A percentile compares a stretch with the other conserved stretches of the same genome.
Evolutionary conservation across 306 rosid genomes (phyloP).

Genomic region (Myrica gale): DNA sequence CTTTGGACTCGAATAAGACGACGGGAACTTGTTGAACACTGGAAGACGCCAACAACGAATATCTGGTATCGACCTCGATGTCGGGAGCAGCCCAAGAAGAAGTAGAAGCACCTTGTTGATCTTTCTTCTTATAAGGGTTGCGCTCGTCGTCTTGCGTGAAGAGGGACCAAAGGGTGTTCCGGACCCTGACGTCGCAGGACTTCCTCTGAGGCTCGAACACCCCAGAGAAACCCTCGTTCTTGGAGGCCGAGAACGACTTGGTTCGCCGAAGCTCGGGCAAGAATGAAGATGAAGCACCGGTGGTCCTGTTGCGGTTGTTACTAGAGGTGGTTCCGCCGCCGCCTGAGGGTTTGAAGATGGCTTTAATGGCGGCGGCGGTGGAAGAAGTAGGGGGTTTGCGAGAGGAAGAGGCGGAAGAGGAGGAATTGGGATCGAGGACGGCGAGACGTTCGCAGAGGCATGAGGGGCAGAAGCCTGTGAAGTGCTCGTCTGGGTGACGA

Average conservation of each 20-base stretch:
- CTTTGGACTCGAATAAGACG: constrained; percentile 52
- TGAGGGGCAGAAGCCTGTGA: constrained; percentile 98
- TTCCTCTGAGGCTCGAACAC: constrained; percentile 87
- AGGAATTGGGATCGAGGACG: constrained; percentile 65
- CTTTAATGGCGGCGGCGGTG: constrained; percentile 84
- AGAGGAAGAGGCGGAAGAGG: constrained; percentile 45
- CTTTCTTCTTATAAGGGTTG: constrained; percentile 48
- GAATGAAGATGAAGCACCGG: constrained; percentile 40
- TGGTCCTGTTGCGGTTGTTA: constrained; percentile 28
- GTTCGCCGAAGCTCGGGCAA: constrained; percentile 93
- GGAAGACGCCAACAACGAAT: constrained; percentile 33
- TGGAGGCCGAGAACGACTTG: constrained; percentile 90
- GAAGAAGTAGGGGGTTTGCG: constrained; percentile 76
- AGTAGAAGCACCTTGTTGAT: background rate
- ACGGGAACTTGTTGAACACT: constrained; percentile 51
- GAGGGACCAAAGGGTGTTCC: constrained; percentile 70
- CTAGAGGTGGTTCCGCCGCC: constrained; percentile 29
- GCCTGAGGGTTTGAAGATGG: constrained; percentile 69
- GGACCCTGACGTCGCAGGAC: constrained; percentile 89
- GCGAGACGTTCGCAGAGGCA: constrained; percentile 99
- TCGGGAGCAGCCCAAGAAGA: constrained; percentile 16
- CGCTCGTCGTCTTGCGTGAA: constrained; percentile 77
- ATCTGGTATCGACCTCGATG: constrained; percentile 42
- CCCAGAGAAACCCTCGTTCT: constrained; percentile 79
- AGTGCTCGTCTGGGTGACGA: constrained; percentile 78